Conservation (phyloP, 768 basidiomycete species). For the Leucocoprinus sp. region DNA sequence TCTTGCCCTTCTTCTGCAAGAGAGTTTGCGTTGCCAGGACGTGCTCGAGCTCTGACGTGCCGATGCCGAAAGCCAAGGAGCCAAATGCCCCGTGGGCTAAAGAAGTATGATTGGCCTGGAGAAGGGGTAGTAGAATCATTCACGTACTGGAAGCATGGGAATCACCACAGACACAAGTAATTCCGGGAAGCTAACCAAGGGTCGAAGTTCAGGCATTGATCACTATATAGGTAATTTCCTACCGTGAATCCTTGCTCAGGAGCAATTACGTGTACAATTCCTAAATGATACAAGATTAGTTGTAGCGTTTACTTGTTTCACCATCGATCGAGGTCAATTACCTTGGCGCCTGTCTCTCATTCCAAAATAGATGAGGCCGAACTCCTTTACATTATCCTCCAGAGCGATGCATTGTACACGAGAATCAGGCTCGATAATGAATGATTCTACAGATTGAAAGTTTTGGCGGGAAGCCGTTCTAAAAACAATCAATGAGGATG, state of each 20-base stretch:
- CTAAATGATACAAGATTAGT: constrained; percentile 27
- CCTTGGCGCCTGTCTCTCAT: constrained; percentile 87
- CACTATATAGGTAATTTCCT: constrained; percentile 15
- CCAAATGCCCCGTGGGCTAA: constrained; percentile 89
- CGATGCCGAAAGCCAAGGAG: constrained; percentile 88
- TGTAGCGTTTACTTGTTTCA: neutral
- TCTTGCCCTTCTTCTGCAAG: constrained; percentile 81
- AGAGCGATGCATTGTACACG: constrained; percentile 76
- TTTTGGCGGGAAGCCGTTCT: constrained; percentile 71
- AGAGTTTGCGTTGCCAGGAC: constrained; percentile 90
- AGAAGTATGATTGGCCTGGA: constrained; percentile 1
- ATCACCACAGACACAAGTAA: constrained; percentile 85
- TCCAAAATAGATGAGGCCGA: constrained; percentile 88
- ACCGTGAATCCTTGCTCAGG: constrained; percentile 92
- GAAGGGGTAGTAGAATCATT: neutral
- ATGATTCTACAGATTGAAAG: constrained; percentile 60
- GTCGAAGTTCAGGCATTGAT: neutral
- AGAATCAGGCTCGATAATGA: constrained; percentile 81
- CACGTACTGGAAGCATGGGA: constrained; percentile 84
- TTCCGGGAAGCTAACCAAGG: constrained; percentile 54
- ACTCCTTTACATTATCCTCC: constrained; percentile 86
- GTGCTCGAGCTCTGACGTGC: constrained; percentile 91
- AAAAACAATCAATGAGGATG: neutral
- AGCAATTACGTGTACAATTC: constrained; percentile 84
- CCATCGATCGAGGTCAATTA: constrained; percentile 17